These are phyloP conservation scores for Auriculariales sp. DNA, from an alignment of 768 basidiomycete genomes.

Conservation along the genomic window DNA sequence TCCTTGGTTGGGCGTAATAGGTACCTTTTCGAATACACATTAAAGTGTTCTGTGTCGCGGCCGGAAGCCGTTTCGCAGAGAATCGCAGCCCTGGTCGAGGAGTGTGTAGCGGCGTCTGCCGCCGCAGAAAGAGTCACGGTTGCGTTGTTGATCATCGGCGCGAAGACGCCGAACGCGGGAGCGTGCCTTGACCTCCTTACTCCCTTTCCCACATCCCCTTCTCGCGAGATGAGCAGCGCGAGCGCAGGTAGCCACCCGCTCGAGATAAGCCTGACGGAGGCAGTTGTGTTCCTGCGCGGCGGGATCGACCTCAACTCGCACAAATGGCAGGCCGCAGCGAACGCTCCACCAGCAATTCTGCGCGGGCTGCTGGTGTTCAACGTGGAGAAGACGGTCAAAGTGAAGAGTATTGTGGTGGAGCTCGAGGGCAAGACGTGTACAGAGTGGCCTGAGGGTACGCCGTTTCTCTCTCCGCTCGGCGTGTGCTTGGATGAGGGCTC, in stretches of 20 bases:
- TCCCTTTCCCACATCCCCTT: too few relatives aligned
- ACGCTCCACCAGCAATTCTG: constrained; percentile 37
- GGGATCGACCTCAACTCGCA: constrained; percentile 18
- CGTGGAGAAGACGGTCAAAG: constrained; percentile 63
- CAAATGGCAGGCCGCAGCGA: constrained; percentile 11
- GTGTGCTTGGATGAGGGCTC: not conserved
- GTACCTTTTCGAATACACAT: too few relatives aligned
- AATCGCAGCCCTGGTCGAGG: too few relatives aligned
- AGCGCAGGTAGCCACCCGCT: constrained; percentile 12
- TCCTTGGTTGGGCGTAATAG: too few relatives aligned
- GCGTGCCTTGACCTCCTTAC: too few relatives aligned
- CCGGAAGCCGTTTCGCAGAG: too few relatives aligned
- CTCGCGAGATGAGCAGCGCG: not conserved
- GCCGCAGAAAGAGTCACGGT: too few relatives aligned
- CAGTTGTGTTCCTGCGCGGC: constrained; percentile 53
- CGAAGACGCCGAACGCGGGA: too few relatives aligned
- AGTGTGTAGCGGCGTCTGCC: too few relatives aligned
- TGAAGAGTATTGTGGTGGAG: constrained; percentile 74
- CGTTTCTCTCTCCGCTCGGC: not conserved
- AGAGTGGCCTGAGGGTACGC: constrained; percentile 77
- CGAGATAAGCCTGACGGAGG: constrained; percentile 52
- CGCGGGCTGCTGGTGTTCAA: constrained; percentile 51
- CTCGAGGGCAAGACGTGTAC: constrained; percentile 57
- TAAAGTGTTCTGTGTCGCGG: too few relatives aligned
- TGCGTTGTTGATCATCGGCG: too few relatives aligned